Base-by-base conservation (phyloP, 1,284 basidiomycete species). In the Vanrija sp. region DNA sequence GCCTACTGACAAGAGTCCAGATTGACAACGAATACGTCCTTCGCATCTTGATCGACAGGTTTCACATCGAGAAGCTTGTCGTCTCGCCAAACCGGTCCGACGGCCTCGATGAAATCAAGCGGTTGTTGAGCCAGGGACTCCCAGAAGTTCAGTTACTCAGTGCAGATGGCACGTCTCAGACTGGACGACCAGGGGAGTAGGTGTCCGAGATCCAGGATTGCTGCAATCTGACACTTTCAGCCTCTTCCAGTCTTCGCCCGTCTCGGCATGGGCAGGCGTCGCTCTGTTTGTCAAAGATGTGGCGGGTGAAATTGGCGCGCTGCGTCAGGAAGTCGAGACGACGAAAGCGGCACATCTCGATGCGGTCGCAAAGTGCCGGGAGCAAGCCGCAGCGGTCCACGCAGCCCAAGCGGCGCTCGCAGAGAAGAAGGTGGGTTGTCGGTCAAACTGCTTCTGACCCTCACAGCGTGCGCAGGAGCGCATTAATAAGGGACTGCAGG, bases 11-110 rank as follows among this genome's bases (percentile, higher is more conserved):
- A 16, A 42, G 49, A 46, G 42, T 9, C 2, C 44, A 96, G 89
- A 80, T 95, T 61, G 80, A 83, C 15, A 79, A 95, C 62, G 81
- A 82, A 42, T 85, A 84, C 53, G 87, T 94, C 3, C 78, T 85
- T 24, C 89, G 92, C 45, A 80, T 94, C 47, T 74, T 98, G 37
- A 86, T 98, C 75, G 90, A 91, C 71, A 76, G 80, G 38, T 75
- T 75, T 19, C 76, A 75, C 41, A 89, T 97, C 51, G 95, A 98
- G 72, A 78, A 80, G 16, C 82, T 80, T 3, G 75, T 90, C 4
- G 80, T 98, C 12, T 83, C 86, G 0, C 66, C 66, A 1, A 82
- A 75, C 8, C 86, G 87, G 74, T 67, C 66, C 1, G 81, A 84
- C 23, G 88, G 81, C 2, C 82, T 89, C 54, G 59, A 76, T 1